phyloP scores from a whole-genome alignment of 1,139 yeast species.

The Protomyces pachydermus region DNA sequence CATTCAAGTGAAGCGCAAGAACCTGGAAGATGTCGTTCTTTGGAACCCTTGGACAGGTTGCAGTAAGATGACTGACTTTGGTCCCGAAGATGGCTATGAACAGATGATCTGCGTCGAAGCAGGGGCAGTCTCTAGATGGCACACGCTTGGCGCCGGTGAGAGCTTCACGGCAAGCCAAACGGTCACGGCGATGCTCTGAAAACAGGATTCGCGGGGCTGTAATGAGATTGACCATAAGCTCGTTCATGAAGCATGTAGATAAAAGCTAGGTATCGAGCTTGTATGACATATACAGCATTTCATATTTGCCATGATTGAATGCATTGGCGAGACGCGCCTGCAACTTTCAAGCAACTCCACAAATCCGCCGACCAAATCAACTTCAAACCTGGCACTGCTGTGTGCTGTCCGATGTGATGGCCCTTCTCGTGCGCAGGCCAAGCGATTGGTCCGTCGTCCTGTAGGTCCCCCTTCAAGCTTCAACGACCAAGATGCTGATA shows the following conservation, averaged over 20 bases:
- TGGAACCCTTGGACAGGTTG: conserved; percentile 97
- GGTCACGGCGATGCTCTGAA: conserved; percentile 36
- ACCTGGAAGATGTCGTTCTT: conserved; percentile 51
- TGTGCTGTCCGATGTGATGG: conserved; percentile 3
- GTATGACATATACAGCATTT: not conserved
- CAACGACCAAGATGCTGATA: not conserved
- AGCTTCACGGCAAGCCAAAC: conserved; percentile 68
- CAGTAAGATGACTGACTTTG: conserved; percentile 76
- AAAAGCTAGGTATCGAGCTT: not conserved
- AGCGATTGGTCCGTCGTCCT: conserved; percentile 25
- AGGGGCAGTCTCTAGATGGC: conserved; percentile 72
- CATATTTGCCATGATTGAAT: not conserved
- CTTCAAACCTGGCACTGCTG: not conserved
- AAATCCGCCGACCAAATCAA: not conserved
- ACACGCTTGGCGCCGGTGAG: conserved; percentile 58
- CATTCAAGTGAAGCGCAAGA: conserved; percentile 4
- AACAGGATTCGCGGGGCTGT: too few species aligned
- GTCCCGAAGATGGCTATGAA: conserved; percentile 75
- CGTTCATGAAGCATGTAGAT: too few species aligned
- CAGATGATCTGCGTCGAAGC: conserved; percentile 93
- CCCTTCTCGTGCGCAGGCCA: conserved; percentile 12
- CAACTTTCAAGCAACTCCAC: not conserved
- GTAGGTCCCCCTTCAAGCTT: not conserved
- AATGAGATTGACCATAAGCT: too few species aligned
- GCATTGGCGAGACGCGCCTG: not conserved